Evolutionary conservation across 306 rosid genomes (phyloP), one percentile per base, ranked within the genome.

Genomic region (Rosa persica): DNA sequence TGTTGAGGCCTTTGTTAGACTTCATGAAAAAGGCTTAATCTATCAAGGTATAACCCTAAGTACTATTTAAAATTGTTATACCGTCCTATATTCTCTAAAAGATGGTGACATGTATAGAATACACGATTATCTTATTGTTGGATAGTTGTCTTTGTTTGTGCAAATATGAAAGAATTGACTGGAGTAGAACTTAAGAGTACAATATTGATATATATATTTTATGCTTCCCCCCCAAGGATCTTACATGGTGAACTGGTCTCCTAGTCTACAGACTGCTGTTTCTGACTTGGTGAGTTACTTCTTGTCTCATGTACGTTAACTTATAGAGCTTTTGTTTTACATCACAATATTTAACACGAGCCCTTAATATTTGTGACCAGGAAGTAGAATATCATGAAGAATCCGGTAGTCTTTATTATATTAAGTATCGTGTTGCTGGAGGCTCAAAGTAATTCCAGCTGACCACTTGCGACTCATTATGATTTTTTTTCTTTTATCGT

Each of bases 211-310:
- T 25, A 22, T n/a, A 1, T 8, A 13, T 61, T 42, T 86, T 76
- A 25, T 30, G 6, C 12, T 8, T 73, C 13, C 10, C 20, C 16
- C 66, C 9, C 15, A 77, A 94, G 98, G 97, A 70, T 92, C 98
- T 44, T 94, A 94, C 82, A 89, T 94, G 93, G 98, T 94, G 70
- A 94, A 94, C 83, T 94, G 98, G 98, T 90, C 98, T 84, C 98
- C 98, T 43, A 75, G 79, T 85, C 87, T 94, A 78, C 98, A 94
- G 82, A 94, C 98, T 82, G 98, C 98, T 67, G 97, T 94, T 83
- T 94, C 98, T 47, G 98, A 94, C 85, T 81, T 94, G 93, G 98
- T 90, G 85, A 79, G 88, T 80, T 67, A 43, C 25, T 23, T 77
- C 67, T 54, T 40, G 57, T 72, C 78, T 80, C 44, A 15, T 70